These are phyloP conservation scores for Chlorella sp. DNA, from an alignment of 139 green algal genomes.

Conservation along the genomic window DNA sequence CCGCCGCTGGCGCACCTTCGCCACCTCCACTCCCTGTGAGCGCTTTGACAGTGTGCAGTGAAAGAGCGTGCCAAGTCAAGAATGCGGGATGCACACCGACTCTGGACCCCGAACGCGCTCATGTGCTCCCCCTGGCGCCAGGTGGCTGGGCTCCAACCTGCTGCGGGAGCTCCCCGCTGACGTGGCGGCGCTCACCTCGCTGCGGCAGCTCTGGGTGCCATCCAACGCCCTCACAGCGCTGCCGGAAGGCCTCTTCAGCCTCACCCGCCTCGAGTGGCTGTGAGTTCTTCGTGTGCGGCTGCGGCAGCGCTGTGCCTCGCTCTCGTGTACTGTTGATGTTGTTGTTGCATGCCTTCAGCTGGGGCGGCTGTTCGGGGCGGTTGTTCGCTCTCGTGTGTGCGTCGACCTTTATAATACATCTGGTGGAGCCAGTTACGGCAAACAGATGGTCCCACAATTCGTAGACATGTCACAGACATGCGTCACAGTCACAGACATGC, in stretches of 20 bases:
- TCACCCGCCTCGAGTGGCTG: conserved; percentile 36
- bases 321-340: not conserved
- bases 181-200: conserved; percentile 8
- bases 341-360: conserved; percentile 1
- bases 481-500: not conserved
- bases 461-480: not conserved
- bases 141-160: conserved; percentile 37
- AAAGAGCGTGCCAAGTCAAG: not conserved
- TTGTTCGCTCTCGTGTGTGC: not conserved
- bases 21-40: conserved; percentile 31
- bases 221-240: conserved; percentile 28
- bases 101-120: not conserved
- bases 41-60: no score
- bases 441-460: not conserved
- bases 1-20: conserved; percentile 20
- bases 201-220: conserved; percentile 33
- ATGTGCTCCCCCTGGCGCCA: conserved; percentile 6
- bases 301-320: not conserved
- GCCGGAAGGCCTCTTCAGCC: conserved; percentile 17
- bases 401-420: no score
- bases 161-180: conserved; percentile 19
- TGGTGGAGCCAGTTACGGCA: not conserved
- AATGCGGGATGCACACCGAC: not conserved
- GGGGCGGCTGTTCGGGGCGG: not conserved
- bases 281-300: conserved; percentile 12